Evolutionary conservation across 768 basidiomycete species (phyloP).

Genomic region (Cystobasidium ongulense): DNA sequence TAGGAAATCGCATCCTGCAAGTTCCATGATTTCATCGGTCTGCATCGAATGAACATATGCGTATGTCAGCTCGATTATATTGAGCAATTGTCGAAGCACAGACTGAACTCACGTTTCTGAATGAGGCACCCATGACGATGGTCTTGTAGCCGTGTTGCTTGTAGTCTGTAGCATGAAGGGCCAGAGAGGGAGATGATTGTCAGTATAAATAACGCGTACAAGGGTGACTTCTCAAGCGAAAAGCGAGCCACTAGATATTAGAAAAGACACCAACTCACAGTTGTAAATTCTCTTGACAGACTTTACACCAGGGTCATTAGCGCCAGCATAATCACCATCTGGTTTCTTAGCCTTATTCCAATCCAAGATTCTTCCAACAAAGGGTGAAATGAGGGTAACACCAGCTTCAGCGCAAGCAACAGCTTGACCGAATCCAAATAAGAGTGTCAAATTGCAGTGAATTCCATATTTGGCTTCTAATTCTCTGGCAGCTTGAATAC

Average conservation of each 20-base stretch:
- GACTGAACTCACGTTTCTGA: conserved; percentile 73
- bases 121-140: conserved; percentile 99
- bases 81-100: background rate
- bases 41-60: conserved; percentile 42
- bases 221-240: too few species aligned
- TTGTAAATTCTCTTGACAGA: conserved; percentile 96
- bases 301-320: conserved; percentile 88
- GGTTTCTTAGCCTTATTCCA: conserved; percentile 88
- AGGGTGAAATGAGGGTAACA: conserved; percentile 97
- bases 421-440: conserved; percentile 97
- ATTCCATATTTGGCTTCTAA: conserved; percentile 86
- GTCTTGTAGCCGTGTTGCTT: conserved; percentile 97
- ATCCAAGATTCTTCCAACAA: conserved; percentile 88
- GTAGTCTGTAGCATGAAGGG: conserved; percentile 52
- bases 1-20: conserved; percentile 95
- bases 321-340: conserved; percentile 79
- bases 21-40: conserved; percentile 83
- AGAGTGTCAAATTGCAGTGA: conserved; percentile 97
- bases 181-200: background rate
- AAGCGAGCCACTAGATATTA: background rate
- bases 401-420: conserved; percentile 98
- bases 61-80: background rate
- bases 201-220: too few species aligned
- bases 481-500: conserved; percentile 96
- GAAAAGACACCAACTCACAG: conserved; percentile 49